A percentile compares a stretch with the other conserved stretches of the same genome.
These are phyloP conservation scores for Petunia hybrid DNA, from an alignment of 305 asterid genomes.

Conservation along the genomic window DNA sequence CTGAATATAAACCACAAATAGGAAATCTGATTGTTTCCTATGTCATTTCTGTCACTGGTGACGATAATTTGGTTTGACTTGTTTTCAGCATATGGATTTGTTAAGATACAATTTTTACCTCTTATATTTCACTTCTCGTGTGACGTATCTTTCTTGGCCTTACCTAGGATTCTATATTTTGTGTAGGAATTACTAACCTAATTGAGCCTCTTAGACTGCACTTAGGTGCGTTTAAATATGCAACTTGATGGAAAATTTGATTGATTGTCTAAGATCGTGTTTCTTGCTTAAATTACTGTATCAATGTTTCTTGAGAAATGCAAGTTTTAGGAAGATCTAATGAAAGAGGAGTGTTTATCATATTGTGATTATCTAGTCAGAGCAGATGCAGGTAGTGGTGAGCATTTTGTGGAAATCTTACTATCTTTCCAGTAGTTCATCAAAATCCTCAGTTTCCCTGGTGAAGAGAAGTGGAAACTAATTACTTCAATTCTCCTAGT, in stretches of 20 bases:
- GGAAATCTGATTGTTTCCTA: neutral
- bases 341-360: neutral
- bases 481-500: constrained; percentile 50
- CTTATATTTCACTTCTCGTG: neutral
- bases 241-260: neutral
- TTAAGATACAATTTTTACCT: neutral
- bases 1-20: neutral
- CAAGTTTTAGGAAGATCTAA: constrained; percentile 10
- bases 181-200: neutral
- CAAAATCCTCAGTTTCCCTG: neutral
- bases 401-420: constrained; percentile 1
- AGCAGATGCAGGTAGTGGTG: constrained; percentile 4
- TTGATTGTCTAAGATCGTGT: neutral
- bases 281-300: neutral
- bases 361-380: neutral
- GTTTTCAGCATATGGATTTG: constrained; percentile 21
- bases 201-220: neutral
- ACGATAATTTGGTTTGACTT: neutral
- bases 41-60: constrained; percentile 7
- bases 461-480: constrained; percentile 38
- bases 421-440: constrained; percentile 1
- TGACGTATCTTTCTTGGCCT: neutral
- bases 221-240: neutral
- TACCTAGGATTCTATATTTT: neutral
- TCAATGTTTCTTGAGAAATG: neutral